Base-by-base conservation (phyloP, 2,329 filamentous ascomycete genomes). In the Ophiostoma ulmi region DNA sequence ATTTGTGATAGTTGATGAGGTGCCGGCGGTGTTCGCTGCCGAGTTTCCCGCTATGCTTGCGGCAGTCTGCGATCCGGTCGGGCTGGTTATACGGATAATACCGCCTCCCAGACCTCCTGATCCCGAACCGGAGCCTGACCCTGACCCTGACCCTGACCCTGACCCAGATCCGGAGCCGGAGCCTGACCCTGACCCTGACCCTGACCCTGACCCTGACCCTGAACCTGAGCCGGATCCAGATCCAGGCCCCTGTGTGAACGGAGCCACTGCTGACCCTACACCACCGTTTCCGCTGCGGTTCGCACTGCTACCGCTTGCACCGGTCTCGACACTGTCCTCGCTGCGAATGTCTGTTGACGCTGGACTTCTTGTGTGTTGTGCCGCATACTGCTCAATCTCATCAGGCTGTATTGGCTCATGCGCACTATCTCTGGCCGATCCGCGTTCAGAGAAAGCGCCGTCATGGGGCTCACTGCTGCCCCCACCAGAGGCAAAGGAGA, bases 261-360 rank as follows among this genome's bases (percentile, higher is more conserved):
- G 4, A 31, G 55, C 69, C 13, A 35, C 48, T 44, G 26, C 48
- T 10, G 41, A 35, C 5, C 65, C 66, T 35, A 38, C 66, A 3
- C 69, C 69, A 3, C 61, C 64, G 31, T 69, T 72, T 17, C 69
- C 44, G 22, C 68, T 70, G 52, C 52, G 69, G 64, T 69, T 17
- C 26, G 61, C 71, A 39, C 72, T 90, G 77, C 87, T 88, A 70
- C 86, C 87, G 77, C 89, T 93, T 65, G 87, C 81, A 68, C 84
- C 85, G 77, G 90, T 92, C n/a, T 90, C 90, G 22, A 85, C 87
- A 75, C 90, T 93, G 71, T 89, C 80, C 75, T 91, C 89, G 78
- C 91, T 93, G 67, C 88, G 86, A 22, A 85, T 77, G 71, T 89
- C 87, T 74, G 82, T 85, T 26, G 81, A 81, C 2, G 80, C 78